Percentiles rank a stretch among this genome's conserved stretches.
Evolutionary conservation across 1,284 basidiomycete genomes (phyloP).

Genomic region (Trametes polyzona): DNA sequence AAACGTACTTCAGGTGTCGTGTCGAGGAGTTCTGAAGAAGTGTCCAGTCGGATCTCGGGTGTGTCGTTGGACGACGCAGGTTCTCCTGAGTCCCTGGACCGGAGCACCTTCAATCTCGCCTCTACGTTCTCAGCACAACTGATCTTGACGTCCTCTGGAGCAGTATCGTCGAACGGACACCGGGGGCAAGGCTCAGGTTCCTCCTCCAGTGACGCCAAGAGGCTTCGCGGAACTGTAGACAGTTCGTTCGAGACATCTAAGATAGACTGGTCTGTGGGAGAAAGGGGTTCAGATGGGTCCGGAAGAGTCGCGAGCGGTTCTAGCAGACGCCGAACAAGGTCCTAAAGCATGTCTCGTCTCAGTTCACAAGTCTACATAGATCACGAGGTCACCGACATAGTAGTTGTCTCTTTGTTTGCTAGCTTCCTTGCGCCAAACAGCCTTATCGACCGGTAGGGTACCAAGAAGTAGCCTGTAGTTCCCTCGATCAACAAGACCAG

Average conservation of each 20-base stretch:
- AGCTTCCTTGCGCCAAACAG: slow-evolving; percentile 60
- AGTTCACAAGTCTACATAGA: neutral
- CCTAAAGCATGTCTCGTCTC: slow-evolving; percentile 44
- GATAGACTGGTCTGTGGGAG: slow-evolving; percentile 52
- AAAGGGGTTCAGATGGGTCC: slow-evolving; percentile 47
- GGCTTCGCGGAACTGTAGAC: slow-evolving; percentile 53
- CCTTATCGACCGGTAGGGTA: slow-evolving; percentile 58
- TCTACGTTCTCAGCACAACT: slow-evolving; percentile 56
- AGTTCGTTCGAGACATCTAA: slow-evolving; percentile 59
- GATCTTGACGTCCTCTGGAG: slow-evolving; percentile 53
- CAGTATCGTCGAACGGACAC: slow-evolving; percentile 60
- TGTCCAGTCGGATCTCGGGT: slow-evolving; percentile 50
- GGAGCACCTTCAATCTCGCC: slow-evolving; percentile 52
- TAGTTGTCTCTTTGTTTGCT: slow-evolving; percentile 67
- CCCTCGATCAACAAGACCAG: neutral
- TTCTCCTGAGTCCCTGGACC: slow-evolving; percentile 32
- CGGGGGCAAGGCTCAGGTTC: slow-evolving; percentile 48
- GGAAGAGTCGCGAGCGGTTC: slow-evolving; percentile 55
- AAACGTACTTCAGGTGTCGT: slow-evolving; percentile 26
- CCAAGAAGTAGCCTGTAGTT: slow-evolving; percentile 62
- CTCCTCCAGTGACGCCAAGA: slow-evolving; percentile 55
- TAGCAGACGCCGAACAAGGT: slow-evolving; percentile 66
- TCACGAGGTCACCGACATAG: slow-evolving; percentile 52
- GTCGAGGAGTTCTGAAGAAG: slow-evolving; percentile 51
- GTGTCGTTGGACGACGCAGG: slow-evolving; percentile 33